Evolutionary conservation across 163 green algal genomes (phyloP).

Genomic region (Prototheca stagnorum): DNA sequence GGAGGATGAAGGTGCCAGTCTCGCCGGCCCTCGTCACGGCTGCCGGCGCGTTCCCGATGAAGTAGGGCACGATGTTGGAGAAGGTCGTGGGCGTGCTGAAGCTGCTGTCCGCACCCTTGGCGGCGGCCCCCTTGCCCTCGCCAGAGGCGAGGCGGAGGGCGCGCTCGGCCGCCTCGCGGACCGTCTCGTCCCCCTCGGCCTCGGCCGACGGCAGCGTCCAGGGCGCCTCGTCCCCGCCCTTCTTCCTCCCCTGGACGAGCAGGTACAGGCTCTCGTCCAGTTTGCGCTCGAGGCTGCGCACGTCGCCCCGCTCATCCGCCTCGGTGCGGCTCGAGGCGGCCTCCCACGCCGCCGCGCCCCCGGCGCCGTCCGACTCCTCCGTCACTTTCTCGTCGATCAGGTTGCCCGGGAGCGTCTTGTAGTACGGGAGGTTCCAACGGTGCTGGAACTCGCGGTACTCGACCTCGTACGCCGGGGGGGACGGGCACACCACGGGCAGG

Average conservation of each 20-base stretch:
- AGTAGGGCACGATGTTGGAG: slow-evolving; percentile 22
- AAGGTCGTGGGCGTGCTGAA: too few relatives aligned
- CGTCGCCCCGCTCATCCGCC: slow-evolving; percentile 14
- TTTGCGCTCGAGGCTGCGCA: slow-evolving; percentile 7
- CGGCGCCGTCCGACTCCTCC: background rate
- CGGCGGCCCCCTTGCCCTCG: too few relatives aligned
- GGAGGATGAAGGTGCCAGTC: slow-evolving; percentile 15
- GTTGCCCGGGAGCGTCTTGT: slow-evolving; percentile 6
- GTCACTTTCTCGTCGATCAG: slow-evolving; percentile 3
- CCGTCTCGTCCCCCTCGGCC: slow-evolving; percentile 6
- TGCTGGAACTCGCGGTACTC: slow-evolving; percentile 10
- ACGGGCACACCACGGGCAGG: slow-evolving; percentile 16
- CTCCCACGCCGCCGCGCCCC: slow-evolving; percentile 4
- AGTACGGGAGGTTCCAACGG: slow-evolving; percentile 3
- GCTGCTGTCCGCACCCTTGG: too few relatives aligned
- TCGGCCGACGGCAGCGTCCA: slow-evolving; percentile 2
- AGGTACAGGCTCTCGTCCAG: slow-evolving; percentile 28
- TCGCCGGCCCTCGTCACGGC: background rate
- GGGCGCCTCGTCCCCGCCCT: background rate
- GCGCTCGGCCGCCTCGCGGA: slow-evolving; percentile 17
- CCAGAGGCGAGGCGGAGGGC: slow-evolving; percentile 5
- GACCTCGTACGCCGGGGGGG: slow-evolving; percentile 12
- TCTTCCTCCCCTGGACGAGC: slow-evolving; percentile 14
- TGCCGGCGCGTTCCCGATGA: slow-evolving; percentile 24
- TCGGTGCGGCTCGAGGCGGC: slow-evolving; percentile 8